These are phyloP conservation scores for Solanum chaucha DNA, from an alignment of 257 asterid genomes.

Conservation along the genomic window DNA sequence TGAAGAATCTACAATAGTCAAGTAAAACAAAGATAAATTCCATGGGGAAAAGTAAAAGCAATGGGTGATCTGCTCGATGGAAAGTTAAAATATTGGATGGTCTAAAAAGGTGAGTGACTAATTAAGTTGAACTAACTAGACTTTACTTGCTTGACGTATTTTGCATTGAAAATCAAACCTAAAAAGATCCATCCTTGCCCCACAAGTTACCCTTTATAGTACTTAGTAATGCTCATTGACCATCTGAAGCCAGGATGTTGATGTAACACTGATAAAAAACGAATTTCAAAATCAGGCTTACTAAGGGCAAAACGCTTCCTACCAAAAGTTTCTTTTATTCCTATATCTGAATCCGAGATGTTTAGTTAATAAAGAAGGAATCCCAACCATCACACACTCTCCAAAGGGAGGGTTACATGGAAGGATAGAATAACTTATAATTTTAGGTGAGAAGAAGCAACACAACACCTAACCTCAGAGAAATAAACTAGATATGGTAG, in stretches of 20 bases:
- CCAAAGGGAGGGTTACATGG: not conserved
- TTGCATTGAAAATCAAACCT: conserved; percentile 9
- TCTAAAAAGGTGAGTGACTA: conserved; percentile 1
- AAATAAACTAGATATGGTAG: not conserved
- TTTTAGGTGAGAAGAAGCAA: not conserved
- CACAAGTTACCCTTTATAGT: conserved; percentile 1
- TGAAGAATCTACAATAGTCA: not conserved
- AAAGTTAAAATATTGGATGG: not conserved
- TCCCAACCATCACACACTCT: not conserved
- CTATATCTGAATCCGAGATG: not conserved
- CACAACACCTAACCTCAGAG: not conserved
- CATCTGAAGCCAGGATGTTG: not conserved
- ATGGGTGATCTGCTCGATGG: conserved; percentile 14
- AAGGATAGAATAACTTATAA: not conserved
- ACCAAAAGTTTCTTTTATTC: not conserved
- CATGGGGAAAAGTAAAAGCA: conserved; percentile 3
- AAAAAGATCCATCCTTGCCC: conserved; percentile 2
- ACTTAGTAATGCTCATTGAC: not conserved
- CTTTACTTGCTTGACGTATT: not conserved
- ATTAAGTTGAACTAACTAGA: conserved; percentile 2
- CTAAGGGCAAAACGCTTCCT: not conserved
- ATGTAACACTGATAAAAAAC: not conserved
- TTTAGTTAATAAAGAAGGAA: not conserved
- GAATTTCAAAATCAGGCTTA: not conserved
- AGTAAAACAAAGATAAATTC: not conserved